Evolutionary conservation across 306 rosid species (phyloP).

Genomic region (Purshia tridentata): DNA sequence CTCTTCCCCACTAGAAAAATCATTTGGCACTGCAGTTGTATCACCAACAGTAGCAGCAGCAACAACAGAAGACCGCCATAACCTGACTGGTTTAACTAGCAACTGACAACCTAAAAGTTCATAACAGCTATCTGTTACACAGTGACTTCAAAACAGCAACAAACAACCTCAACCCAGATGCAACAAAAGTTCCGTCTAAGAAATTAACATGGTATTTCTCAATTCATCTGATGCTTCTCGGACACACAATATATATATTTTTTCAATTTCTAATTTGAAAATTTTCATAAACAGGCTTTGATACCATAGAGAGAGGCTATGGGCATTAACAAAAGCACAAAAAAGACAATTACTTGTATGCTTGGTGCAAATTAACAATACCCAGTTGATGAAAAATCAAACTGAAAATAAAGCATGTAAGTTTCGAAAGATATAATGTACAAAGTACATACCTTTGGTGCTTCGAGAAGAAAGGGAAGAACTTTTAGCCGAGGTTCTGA

Average conservation of each 20-base stretch:
- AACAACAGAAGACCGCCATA: constrained; percentile 21
- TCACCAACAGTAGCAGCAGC: constrained; percentile 40
- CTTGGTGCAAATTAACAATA: background rate
- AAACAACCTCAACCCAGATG: background rate
- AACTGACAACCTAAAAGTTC: constrained; percentile 37
- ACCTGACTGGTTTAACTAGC: constrained; percentile 31
- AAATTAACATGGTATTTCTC: background rate
- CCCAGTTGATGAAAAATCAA: background rate
- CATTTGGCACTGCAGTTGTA: constrained; percentile 24
- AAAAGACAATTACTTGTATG: background rate
- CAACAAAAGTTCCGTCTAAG: background rate
- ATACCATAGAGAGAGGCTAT: background rate
- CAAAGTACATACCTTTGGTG: constrained; percentile 42
- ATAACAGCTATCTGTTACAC: constrained; percentile 10
- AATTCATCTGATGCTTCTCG: background rate
- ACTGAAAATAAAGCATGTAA: background rate
- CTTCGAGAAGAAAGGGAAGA: constrained; percentile 19
- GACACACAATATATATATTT: background rate
- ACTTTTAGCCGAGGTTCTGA: constrained; percentile 23
- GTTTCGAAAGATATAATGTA: too few relatives aligned
- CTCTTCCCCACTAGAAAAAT: constrained; percentile 30
- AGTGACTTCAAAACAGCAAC: background rate
- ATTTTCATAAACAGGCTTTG: background rate
- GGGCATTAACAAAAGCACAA: background rate
- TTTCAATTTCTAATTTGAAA: background rate